Evolutionary conservation across 1,284 basidiomycete genomes (phyloP), one percentile per base, ranked within the genome.

Genomic region (Trichosporon ovoides): DNA sequence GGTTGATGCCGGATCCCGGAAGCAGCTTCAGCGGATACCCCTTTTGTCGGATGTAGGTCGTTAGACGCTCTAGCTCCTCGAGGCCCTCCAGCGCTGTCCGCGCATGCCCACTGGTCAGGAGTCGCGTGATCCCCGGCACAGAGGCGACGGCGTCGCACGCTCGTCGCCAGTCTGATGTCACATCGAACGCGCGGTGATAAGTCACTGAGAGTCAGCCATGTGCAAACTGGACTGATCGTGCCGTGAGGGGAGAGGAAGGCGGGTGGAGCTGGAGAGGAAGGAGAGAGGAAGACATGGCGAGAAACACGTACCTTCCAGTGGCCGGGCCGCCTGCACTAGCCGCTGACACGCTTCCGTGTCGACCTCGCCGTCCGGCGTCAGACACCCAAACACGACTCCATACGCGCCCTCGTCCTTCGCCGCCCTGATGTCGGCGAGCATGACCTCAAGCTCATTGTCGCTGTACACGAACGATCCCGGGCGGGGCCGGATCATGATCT

Each of bases 121-220:
- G 83, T 33, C 88, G 83, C 13, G 83, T 84, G 43, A 91, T 80
- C 3, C 86, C 85, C 20, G 79, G 76, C 34, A 90, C 83, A 24
- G 74, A 75, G 38, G 78, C 77, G 31, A 89, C 77, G 57, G 81
- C 80, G 22, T 72, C 68, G 57, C 85, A 77, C 36, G 86, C 87
- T 88, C 48, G 24, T 36, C 40, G 40, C 64, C 81, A 74, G 68
- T 87, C 80, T 49, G 73, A 72, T 3, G 83, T 82, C 84, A 90
- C 84, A 69, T 91, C 89, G 66, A 90, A 86, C 16, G 89, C 89
- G 56, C 89, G 80, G 69, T 91, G 89, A 70, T 91, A 91, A 64
- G 87, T 89, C 34, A 89, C 88, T 89, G 43, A 11, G 22, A 7
- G 34, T 58, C 13, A 56, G 56, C n/a, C n/a, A n/a, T n/a, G n/a